These are phyloP conservation scores for Danielozyma ontarioensis DNA, from an alignment of 805 yeast genomes.

Conservation along the genomic window DNA sequence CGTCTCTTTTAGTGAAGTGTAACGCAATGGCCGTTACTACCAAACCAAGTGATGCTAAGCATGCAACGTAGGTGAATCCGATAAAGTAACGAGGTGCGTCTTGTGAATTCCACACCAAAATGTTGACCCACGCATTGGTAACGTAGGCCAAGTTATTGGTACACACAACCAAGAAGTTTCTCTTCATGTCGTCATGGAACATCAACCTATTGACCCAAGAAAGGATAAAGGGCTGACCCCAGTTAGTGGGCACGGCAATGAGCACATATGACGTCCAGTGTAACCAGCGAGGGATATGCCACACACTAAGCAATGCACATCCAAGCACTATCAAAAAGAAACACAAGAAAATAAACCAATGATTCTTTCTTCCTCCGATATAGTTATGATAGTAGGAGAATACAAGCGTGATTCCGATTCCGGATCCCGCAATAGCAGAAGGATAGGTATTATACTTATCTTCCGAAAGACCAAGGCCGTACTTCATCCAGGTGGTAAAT, in stretches of 20 bases:
- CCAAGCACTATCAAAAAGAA: constrained; percentile 13
- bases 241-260: constrained; percentile 13
- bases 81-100: constrained; percentile 25
- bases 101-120: constrained; percentile 34
- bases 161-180: constrained; percentile 29
- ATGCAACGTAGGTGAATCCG: constrained; percentile 33
- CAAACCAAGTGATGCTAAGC: constrained; percentile 25
- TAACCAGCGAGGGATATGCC: constrained; percentile 15
- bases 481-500: constrained; percentile 42
- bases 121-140: constrained; percentile 35
- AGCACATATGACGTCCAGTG: constrained; percentile 16
- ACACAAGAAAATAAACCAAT: constrained; percentile 7
- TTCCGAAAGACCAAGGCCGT: constrained; percentile 24
- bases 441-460: constrained; percentile 38
- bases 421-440: constrained; percentile 31
- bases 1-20: constrained; percentile 22
- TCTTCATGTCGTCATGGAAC: constrained; percentile 10
- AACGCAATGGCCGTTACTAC: constrained; percentile 22
- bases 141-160: constrained; percentile 37
- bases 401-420: constrained; percentile 31
- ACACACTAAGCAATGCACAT: constrained; percentile 10
- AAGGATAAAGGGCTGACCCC: constrained; percentile 17
- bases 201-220: constrained; percentile 18
- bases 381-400: constrained; percentile 34
- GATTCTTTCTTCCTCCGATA: constrained; percentile 21